Evolutionary conservation across 768 basidiomycete genomes (phyloP), one percentile per base, ranked within the genome.

Genomic region (Mycena floridula): DNA sequence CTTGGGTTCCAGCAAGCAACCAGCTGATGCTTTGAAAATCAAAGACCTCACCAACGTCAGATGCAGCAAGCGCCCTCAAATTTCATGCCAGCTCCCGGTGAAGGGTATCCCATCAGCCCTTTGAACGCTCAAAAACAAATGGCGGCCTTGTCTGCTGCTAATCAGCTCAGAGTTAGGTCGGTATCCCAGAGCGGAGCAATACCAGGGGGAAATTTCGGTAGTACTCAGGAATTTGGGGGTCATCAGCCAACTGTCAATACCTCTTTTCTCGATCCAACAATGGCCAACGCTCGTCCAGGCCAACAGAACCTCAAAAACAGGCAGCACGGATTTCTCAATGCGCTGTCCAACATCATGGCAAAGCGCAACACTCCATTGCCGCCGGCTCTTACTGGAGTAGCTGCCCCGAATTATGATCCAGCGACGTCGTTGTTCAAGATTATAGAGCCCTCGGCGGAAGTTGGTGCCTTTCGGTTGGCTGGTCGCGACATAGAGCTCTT

Each of bases 401-500:
- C 73, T 15, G 70, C 72, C 41, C 67, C 74, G 4, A 67, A 65
- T 42, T 90, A 79, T 51, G 87, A 91, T 59, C 80, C 76, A 22
- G 60, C 59, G 37, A 72, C 65, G 35, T 80, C 87, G 1, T 72
- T 65, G 18, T 90, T 83, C 81, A 77, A 79, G 55, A 63, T 65
- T 42, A 64, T 91, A 47, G 85, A 89, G 47, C 67, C 75, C 22
- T 75, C 79, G 9, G 56, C 67, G 8, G 84, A 85, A 50, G 52
- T 72, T 9, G 89, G 89, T 25, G 64, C 72, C 30, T 70, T 90
- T 59, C 77, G 78, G 39, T 56, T 91, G 16, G 83, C 79, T 3
- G 85, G 84, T 15, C 83, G 75, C 59, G 86, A 89, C 52, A 64
- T 91, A 37, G 82, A 86, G 57, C 60, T 91, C n/a, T 81, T 84